Percentiles rank a stretch among this genome's conserved stretches.
Conservation (phyloP, 148 eudicot species). For the Rhododendron mucronatum region DNA sequence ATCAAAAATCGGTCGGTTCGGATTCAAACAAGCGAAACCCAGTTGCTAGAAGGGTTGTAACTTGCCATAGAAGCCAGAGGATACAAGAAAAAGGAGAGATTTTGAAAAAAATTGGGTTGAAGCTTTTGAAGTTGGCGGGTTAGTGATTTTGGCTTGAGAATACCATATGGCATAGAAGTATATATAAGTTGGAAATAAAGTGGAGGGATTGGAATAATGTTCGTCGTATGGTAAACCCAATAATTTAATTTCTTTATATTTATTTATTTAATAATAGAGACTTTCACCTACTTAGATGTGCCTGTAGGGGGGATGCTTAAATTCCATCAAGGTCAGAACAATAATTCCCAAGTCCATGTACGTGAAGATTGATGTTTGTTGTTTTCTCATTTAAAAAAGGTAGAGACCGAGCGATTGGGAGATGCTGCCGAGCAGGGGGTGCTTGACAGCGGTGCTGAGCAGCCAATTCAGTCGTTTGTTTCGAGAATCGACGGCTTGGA, state of each 20-base stretch:
- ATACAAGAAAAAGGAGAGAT: neutral
- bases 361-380: neutral
- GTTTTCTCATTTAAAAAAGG: no score
- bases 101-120: neutral
- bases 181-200: neutral
- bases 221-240: neutral
- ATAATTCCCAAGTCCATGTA: neutral
- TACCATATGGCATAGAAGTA: neutral
- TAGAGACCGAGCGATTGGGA: no score
- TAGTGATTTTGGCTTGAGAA: neutral
- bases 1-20: neutral
- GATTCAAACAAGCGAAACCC: neutral
- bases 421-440: no score
- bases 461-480: no score
- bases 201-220: neutral
- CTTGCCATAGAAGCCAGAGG: neutral
- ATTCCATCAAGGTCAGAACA: neutral
- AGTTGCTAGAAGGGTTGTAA: constrained; percentile 3
- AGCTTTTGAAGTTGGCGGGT: neutral
- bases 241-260: neutral
- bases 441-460: no score
- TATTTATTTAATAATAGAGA: neutral
- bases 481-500: no score
- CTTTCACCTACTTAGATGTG: neutral
- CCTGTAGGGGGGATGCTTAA: neutral